Conservation (phyloP, 164 flowering plant genomes). For the Dillenia suffruticosa region DNA sequence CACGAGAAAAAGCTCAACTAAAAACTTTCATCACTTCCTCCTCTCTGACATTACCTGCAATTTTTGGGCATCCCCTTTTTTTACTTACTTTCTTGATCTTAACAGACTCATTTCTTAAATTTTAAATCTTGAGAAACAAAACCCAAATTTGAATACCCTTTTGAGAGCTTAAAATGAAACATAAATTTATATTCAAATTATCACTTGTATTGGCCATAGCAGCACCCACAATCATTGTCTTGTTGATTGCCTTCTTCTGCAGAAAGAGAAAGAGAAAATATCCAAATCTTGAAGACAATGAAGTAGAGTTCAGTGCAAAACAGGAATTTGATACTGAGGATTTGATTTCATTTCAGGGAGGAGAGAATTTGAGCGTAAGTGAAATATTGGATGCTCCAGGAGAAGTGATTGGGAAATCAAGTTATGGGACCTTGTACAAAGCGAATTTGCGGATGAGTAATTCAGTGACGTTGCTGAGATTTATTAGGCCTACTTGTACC, state of each 20-base stretch:
- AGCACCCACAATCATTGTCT: constrained; percentile 15
- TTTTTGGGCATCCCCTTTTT: too few relatives aligned
- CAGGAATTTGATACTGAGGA: constrained; percentile 36
- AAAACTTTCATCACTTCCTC: too few relatives aligned
- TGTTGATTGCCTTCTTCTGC: constrained; percentile 29
- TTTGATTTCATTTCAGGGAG: constrained; percentile 57
- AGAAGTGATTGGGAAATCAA: constrained; percentile 89
- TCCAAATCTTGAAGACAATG: constrained; percentile 15
- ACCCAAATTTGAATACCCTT: too few relatives aligned
- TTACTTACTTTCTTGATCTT: too few relatives aligned
- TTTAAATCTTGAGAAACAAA: too few relatives aligned
- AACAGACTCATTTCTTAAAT: too few relatives aligned
- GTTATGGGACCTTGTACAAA: constrained; percentile 82
- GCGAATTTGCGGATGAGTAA: constrained; percentile 48
- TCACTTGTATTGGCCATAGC: constrained; percentile 21
- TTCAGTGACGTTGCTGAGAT: constrained; percentile 57
- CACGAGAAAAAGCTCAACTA: too few relatives aligned
- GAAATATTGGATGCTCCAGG: constrained; percentile 95
- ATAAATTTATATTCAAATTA: constrained; percentile 28
- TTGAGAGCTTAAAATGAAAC: constrained; percentile 22
- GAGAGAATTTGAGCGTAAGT: constrained; percentile 50
- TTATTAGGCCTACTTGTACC: constrained; percentile 74
- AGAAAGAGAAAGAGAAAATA: constrained; percentile 15
- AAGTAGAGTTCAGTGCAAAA: constrained; percentile 14
- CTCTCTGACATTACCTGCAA: too few relatives aligned